phyloP scores from a whole-genome alignment of 352 stramenopile species.

The Phytophthora brassicae region DNA sequence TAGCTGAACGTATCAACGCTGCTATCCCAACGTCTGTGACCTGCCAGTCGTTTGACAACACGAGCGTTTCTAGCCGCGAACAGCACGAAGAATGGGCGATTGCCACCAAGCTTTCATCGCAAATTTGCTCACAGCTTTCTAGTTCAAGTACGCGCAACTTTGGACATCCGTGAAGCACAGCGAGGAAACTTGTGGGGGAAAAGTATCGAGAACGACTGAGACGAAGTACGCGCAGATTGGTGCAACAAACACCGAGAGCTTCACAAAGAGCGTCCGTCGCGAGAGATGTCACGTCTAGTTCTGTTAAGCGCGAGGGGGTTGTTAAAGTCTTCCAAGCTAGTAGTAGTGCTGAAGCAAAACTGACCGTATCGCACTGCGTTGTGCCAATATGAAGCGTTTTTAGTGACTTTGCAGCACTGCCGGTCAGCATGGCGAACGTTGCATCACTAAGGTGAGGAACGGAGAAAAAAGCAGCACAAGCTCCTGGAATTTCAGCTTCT shows the following conservation, averaged over 20 bases:
- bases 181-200: slow-evolving; percentile 52
- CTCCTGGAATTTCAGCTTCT: background rate
- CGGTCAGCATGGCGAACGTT: slow-evolving; percentile 31
- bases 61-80: slow-evolving; percentile 47
- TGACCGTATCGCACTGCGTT: slow-evolving; percentile 54
- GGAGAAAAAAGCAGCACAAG: slow-evolving; percentile 63
- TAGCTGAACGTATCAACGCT: slow-evolving; percentile 27
- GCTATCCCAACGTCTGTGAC: slow-evolving; percentile 56
- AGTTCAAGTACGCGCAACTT: slow-evolving; percentile 55
- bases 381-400: slow-evolving; percentile 55
- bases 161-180: slow-evolving; percentile 35
- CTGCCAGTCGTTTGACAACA: slow-evolving; percentile 74
- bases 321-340: slow-evolving; percentile 14
- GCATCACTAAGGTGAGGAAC: slow-evolving; percentile 46
- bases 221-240: slow-evolving; percentile 41
- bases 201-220: slow-evolving; percentile 82
- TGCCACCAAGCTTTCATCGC: slow-evolving; percentile 39
- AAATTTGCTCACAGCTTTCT: slow-evolving; percentile 76
- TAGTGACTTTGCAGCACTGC: slow-evolving; percentile 22
- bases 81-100: slow-evolving; percentile 35
- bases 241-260: slow-evolving; percentile 38
- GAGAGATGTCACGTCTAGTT: slow-evolving; percentile 64
- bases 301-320: slow-evolving; percentile 24
- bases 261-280: slow-evolving; percentile 62
- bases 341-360: slow-evolving; percentile 32